Base-by-base conservation (phyloP, 2,329 filamentous ascomycete species). In the Hyphodiscus sp. region DNA sequence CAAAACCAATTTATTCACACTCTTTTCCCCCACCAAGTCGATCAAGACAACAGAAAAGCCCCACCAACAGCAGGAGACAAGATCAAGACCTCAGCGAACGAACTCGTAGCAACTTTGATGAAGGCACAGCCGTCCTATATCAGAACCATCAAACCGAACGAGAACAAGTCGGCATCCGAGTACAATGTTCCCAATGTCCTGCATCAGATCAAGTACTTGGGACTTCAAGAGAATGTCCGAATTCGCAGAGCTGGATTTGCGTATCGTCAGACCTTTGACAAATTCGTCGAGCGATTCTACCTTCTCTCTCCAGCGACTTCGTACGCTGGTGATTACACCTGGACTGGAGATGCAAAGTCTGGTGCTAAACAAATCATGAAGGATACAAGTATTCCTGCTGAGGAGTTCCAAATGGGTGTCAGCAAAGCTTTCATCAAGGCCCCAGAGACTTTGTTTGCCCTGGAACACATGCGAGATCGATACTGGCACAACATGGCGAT, bases 401-500 rank as follows among this genome's bases (percentile, higher is more conserved):
- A 97, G 65, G 94, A 99, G 69, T 97, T 90, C 78, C 94, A 99
- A 71, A 88, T 99, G 79, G 94, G 94, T 73, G 88, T 94, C 5
- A 92, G 89, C 1, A 99, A 97, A 72, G 92, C 91, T 3, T 99
- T 99, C 67, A 95, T 99, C 75, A 97, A 99, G 72, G 91, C 94
- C 0, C 94, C 94, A 0, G 94, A 99, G 71, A 99, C 94, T 0
- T 75, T 99, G 1, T 99, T 99, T 67, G 94, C 94, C 2, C 76
- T 99, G 11, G 94, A 99, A 71, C 91, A 95, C 54, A 97, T 99
- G 92, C 83, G 94, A 67, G 94, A 99, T 69, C 81, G 89, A 53
- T 99, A 97, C 72, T 97, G 92, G 92, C 92, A 97, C 72, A 99
- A 97, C 73, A 97, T 99, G 94, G 94, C 94, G 2, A 95, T 92